phyloP scores from a whole-genome alignment of 1,284 basidiomycete species.

The Ceratobasidium sp. region DNA sequence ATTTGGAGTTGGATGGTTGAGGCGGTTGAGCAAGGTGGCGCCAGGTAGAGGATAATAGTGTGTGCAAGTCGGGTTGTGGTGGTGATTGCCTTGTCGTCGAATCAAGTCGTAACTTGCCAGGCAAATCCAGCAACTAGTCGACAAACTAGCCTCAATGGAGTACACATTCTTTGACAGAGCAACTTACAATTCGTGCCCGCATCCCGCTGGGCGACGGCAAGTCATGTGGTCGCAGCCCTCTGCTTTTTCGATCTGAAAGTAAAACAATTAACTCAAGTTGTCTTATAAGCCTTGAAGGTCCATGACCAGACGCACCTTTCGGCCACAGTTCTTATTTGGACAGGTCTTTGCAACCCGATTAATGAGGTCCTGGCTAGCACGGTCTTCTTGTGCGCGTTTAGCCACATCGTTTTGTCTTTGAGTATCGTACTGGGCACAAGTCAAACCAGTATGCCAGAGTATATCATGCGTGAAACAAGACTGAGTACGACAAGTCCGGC shows the following conservation, averaged over 20 bases:
- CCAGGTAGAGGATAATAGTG: background rate
- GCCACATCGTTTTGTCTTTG: background rate
- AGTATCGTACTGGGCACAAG: conserved; percentile 27
- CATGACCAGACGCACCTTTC: background rate
- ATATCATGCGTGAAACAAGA: conserved; percentile 33
- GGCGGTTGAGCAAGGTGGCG: background rate
- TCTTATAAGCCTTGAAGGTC: too few relatives aligned
- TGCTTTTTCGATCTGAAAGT: conserved; percentile 33
- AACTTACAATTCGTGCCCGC: conserved; percentile 36
- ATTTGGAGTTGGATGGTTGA: background rate
- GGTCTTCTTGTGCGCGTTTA: background rate
- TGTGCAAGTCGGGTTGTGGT: conserved; percentile 5
- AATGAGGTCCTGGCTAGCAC: conserved; percentile 14
- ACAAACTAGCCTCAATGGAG: background rate
- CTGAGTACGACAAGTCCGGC: conserved; percentile 13
- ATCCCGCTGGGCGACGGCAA: conserved; percentile 32
- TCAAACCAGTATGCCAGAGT: conserved; percentile 35
- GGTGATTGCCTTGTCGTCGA: conserved; percentile 4
- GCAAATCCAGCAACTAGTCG: conserved; percentile 10
- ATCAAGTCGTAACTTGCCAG: conserved; percentile 6
- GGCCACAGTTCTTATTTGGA: conserved; percentile 15
- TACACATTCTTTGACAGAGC: too few relatives aligned
- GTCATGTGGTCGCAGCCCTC: conserved; percentile 40
- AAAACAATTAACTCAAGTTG: background rate
- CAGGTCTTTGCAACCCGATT: conserved; percentile 14